Percentiles rank a stretch among this genome's conserved stretches.
phyloP scores from a whole-genome alignment of 2,329 filamentous ascomycete genomes.

The Neonectria faginata region DNA sequence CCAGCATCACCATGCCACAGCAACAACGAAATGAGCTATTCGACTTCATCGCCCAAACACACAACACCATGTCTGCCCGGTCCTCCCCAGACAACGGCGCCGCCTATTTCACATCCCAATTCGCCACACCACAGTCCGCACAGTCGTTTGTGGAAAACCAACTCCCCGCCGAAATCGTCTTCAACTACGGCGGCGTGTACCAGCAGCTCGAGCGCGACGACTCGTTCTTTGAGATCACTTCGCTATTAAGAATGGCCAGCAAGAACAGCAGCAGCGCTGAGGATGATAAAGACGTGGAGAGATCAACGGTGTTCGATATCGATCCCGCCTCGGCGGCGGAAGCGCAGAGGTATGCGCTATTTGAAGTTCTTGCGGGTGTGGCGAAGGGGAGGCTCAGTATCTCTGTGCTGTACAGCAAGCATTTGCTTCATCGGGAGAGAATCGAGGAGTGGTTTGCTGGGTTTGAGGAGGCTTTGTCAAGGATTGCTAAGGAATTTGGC shows the following conservation, averaged over 20 bases:
- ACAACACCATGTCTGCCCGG: slow-evolving; percentile 15
- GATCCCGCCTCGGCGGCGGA: slow-evolving; percentile 12
- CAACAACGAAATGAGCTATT: background rate
- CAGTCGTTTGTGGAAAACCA: slow-evolving; percentile 10
- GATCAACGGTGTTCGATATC: slow-evolving; percentile 1
- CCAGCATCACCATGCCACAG: background rate
- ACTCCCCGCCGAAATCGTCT: slow-evolving; percentile 25
- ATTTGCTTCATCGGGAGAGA: slow-evolving; percentile 7
- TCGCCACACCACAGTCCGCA: slow-evolving; percentile 20
- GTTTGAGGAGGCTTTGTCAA: slow-evolving; percentile 12
- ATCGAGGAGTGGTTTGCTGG: slow-evolving; percentile 13
- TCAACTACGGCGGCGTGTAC: slow-evolving; percentile 22
- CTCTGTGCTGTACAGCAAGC: slow-evolving; percentile 21
- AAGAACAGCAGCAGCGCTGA: background rate
- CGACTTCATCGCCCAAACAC: slow-evolving; percentile 15
- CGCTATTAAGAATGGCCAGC: slow-evolving; percentile 17
- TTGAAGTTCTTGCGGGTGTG: slow-evolving; percentile 23
- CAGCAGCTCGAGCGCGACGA: slow-evolving; percentile 22
- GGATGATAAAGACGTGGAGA: too few relatives aligned
- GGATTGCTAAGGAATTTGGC: background rate
- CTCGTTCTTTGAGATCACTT: slow-evolving; percentile 9
- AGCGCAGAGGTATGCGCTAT: slow-evolving; percentile 4
- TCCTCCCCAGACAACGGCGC: slow-evolving; percentile 9
- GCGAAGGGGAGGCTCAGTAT: slow-evolving; percentile 10
- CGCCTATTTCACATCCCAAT: slow-evolving; percentile 25